Evolutionary conservation across 176 grass and related monocot species (phyloP), one percentile per base, ranked within the genome.

Genomic region (Musa acuminata): DNA sequence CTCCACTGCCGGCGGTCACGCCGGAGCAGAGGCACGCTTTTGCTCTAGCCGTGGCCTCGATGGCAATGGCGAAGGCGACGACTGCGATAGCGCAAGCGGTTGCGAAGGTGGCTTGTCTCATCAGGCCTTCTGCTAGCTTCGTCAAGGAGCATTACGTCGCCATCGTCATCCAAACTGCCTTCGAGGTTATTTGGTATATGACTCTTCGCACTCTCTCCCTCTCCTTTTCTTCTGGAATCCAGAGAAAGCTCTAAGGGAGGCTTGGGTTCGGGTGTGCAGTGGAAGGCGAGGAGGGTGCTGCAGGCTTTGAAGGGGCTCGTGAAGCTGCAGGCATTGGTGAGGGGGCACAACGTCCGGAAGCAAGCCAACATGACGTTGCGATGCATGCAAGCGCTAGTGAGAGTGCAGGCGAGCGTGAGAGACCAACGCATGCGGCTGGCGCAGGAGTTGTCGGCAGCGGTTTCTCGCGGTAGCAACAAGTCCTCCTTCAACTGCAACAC

Each of bases 291-390:
- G 70, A 89, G 90, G 11, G 94, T 90, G 71, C 77, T 98, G 66
- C 83, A 85, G 1, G 94, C 94, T 8, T 83, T 98, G n/a, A 89
- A 78, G 55, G 94, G 94, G 55, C 83, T 98, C 27, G 94, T 98
- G 9, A 93, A 91, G 86, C 90, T 93, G 64, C 90, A 98, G 80
- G 94, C 94, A 63, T 82, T 98, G 2, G 94, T 98, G 55, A 83
- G 94, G 8, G 94, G 94, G 8, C 94, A 98, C 86, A 98, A 98
- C 77, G 94, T 98, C 43, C 79, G 94, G 19, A 98, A 91, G 72
- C 94, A 93, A 70, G 94, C 94, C 53, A 91, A 93, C 78, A 91
- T 93, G 90, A 93, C 90, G 73, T 83, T 93, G 9, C 85, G 94
- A 22, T 91, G 94, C 84, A 98, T 93, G 90, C 94, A 98, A 78